These are phyloP conservation scores for Abrus precatorius DNA, from an alignment of 306 rosid genomes.

Conservation along the genomic window DNA sequence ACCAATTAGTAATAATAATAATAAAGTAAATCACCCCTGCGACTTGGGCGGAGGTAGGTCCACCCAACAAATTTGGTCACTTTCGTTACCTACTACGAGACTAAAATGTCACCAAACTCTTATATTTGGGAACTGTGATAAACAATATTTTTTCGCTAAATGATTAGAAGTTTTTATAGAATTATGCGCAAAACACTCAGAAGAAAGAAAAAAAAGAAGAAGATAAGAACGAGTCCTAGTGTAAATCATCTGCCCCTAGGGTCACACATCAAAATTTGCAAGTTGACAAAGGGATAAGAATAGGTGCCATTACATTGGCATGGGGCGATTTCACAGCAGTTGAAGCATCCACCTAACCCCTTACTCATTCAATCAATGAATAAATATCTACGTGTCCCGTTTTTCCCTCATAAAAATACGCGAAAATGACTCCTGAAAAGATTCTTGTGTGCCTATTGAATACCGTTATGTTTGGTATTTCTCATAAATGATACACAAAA, in stretches of 20 bases:
- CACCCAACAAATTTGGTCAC: conserved; percentile 25
- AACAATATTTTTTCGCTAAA: no score
- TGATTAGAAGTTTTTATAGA: not conserved
- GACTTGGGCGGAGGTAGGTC: conserved; percentile 3
- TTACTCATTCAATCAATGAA: not conserved
- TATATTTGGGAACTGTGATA: not conserved
- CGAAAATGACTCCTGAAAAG: not conserved
- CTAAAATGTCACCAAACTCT: not conserved
- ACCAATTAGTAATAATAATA: not conserved
- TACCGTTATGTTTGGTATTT: not conserved
- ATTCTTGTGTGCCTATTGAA: not conserved
- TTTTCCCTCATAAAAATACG: not conserved
- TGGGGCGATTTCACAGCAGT: not conserved
- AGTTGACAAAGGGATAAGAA: conserved; percentile 33
- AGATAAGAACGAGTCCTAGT: not conserved
- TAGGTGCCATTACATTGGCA: not conserved
- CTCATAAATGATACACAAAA: not conserved
- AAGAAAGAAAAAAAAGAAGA: not conserved
- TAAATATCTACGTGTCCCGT: conserved; percentile 6
- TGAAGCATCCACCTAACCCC: conserved; percentile 10
- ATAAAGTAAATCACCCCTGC: not conserved
- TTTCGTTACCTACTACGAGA: not conserved
- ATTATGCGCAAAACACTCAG: no score
- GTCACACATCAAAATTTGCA: not conserved
- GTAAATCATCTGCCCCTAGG: not conserved